Evolutionary conservation across 1,284 basidiomycete species (phyloP).

Genomic region (Moniliella sp.): DNA sequence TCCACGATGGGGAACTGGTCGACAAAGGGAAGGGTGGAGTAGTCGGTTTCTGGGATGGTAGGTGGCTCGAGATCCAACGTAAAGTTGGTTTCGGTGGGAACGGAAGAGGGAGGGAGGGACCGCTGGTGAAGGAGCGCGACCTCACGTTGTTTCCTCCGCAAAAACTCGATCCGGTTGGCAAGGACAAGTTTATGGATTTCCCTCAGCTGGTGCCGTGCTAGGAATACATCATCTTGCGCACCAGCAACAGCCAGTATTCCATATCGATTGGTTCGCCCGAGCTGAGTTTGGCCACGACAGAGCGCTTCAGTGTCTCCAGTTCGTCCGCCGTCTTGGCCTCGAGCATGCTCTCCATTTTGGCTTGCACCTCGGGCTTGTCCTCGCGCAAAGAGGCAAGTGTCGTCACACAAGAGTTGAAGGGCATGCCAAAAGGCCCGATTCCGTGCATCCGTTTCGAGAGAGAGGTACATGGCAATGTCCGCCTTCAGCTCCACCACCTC

Average conservation of each 20-base stretch:
- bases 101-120: no score
- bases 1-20: no score
- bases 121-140: no score
- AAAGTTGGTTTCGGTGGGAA: conserved; percentile 5
- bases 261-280: conserved; percentile 84
- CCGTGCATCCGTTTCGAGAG: conserved; percentile 58
- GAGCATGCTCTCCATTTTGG: conserved; percentile 24
- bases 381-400: conserved; percentile 67
- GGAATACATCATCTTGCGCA: conserved; percentile 86
- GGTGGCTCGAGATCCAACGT: conserved; percentile 13
- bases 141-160: conserved; percentile 78
- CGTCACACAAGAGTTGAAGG: conserved; percentile 88
- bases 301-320: conserved; percentile 57
- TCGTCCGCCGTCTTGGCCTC: conserved; percentile 40
- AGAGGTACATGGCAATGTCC: conserved; percentile 77
- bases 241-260: conserved; percentile 86
- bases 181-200: conserved; percentile 83
- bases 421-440: conserved; percentile 95
- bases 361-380: conserved; percentile 37
- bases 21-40: conserved; percentile 10
- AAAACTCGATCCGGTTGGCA: conserved; percentile 76
- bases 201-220: conserved; percentile 84
- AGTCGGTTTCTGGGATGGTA: conserved; percentile 6
- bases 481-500: conserved; percentile 82
- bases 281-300: conserved; percentile 64